Percentiles rank a stretch among this genome's conserved stretches.
Evolutionary conservation across 176 grass and related monocot genomes (phyloP).

Genomic region (Oryza nivara): DNA sequence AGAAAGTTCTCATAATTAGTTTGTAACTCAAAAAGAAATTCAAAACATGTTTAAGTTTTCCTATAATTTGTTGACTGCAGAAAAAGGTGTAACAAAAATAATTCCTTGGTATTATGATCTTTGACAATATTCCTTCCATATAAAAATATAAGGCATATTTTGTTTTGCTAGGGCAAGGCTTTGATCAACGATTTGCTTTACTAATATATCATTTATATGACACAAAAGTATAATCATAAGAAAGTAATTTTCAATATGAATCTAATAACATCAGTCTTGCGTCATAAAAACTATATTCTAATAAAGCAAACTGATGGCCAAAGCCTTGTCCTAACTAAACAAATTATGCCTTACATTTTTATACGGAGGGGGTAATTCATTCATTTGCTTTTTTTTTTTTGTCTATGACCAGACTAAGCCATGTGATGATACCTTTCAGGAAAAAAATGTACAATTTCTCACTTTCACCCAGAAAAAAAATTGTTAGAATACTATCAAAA

Average conservation of each 20-base stretch:
- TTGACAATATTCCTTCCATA: background rate
- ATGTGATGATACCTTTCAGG: background rate
- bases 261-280: no score
- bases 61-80: conserved; percentile 19
- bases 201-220: no score
- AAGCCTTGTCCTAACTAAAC: no score
- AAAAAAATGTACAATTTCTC: background rate
- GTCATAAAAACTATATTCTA: no score
- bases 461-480: background rate
- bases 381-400: conserved; percentile 11
- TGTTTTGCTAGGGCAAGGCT: no score
- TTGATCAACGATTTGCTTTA: no score
- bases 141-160: no score
- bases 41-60: conserved; percentile 7
- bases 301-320: no score
- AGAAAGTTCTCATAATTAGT: background rate
- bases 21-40: background rate
- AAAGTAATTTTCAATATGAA: no score
- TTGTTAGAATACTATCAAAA: conserved; percentile 16
- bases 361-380: background rate
- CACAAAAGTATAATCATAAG: no score
- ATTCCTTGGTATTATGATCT: conserved; percentile 1
- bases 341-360: no score
- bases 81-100: conserved; percentile 21
- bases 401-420: background rate